These are phyloP conservation scores for Persicaria tinctoria DNA, from an alignment of 148 eudicot genomes.

Conservation along the genomic window DNA sequence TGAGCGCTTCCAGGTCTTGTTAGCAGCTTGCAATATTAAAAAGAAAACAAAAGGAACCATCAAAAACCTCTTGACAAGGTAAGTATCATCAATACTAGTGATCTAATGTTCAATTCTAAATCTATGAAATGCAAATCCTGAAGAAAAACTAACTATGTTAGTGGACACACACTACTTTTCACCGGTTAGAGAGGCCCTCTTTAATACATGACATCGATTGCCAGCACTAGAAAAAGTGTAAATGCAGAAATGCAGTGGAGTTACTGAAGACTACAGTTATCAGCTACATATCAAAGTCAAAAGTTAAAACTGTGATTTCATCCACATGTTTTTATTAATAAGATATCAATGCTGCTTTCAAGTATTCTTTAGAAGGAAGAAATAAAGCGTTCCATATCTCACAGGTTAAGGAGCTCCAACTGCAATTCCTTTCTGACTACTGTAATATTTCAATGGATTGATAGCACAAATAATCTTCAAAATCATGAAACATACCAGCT, in stretches of 20 bases:
- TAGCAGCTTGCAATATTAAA: not conserved
- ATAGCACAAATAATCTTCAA: not conserved
- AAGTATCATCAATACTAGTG: not conserved
- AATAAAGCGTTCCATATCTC: not conserved
- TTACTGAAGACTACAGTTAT: not conserved
- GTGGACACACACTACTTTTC: no score
- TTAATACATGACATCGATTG: not conserved
- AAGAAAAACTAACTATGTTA: not conserved
- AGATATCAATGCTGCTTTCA: not conserved
- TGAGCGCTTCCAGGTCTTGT: not conserved
- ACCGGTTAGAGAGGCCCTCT: no score
- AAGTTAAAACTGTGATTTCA: not conserved
- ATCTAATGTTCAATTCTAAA: not conserved
- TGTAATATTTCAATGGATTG: not conserved
- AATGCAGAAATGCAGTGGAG: not conserved
- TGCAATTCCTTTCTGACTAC: not conserved
- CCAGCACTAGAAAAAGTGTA: not conserved
- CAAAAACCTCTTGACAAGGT: not conserved
- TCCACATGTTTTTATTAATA: not conserved
- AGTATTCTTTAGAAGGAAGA: not conserved
- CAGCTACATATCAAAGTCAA: not conserved
- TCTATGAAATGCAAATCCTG: not conserved
- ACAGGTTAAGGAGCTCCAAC: not conserved
- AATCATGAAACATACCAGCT: slow-evolving; percentile 5
- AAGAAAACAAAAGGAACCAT: not conserved